Conservation (phyloP, 768 basidiomycete genomes). For the Suillus subluteus region DNA sequence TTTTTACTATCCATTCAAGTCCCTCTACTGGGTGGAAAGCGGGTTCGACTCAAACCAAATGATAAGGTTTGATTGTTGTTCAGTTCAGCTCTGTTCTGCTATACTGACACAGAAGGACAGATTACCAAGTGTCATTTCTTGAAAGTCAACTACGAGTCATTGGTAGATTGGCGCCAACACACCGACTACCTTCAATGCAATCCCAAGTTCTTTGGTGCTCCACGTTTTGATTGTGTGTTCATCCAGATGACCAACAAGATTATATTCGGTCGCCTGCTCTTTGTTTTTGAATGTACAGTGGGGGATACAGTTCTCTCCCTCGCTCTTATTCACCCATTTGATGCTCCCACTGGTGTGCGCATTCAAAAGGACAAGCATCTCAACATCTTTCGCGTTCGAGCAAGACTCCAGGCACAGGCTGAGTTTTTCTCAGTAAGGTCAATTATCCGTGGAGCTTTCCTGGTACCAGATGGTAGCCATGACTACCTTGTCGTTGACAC, state of each 20-base stretch:
- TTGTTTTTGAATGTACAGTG: constrained; percentile 20
- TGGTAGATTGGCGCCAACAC: constrained; percentile 31
- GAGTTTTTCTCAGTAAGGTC: too few species aligned
- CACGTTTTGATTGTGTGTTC: constrained; percentile 34
- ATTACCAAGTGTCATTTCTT: constrained; percentile 29
- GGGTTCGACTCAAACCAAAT: constrained; percentile 5
- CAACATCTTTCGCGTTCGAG: too few species aligned
- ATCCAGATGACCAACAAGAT: constrained; percentile 19
- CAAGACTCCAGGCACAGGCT: too few species aligned
- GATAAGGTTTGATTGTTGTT: not conserved
- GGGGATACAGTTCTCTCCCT: too few species aligned
- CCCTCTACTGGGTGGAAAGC: not conserved
- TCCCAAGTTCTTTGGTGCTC: constrained; percentile 30
- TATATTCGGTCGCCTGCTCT: constrained; percentile 23
- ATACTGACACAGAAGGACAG: constrained; percentile 10
- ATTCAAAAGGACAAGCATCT: too few species aligned
- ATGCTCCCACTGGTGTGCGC: too few species aligned
- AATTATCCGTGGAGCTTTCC: too few species aligned
- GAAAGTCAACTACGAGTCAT: constrained; percentile 31
- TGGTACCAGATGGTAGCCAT: too few species aligned
- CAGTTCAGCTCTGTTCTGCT: not conserved
- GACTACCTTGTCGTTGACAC: too few species aligned
- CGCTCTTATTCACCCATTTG: too few species aligned
- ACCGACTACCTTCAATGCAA: constrained; percentile 34
- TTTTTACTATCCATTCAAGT: not conserved